Evolutionary conservation across 2,329 filamentous ascomycete species (phyloP).

Genomic region (Penicillium decumbens): DNA sequence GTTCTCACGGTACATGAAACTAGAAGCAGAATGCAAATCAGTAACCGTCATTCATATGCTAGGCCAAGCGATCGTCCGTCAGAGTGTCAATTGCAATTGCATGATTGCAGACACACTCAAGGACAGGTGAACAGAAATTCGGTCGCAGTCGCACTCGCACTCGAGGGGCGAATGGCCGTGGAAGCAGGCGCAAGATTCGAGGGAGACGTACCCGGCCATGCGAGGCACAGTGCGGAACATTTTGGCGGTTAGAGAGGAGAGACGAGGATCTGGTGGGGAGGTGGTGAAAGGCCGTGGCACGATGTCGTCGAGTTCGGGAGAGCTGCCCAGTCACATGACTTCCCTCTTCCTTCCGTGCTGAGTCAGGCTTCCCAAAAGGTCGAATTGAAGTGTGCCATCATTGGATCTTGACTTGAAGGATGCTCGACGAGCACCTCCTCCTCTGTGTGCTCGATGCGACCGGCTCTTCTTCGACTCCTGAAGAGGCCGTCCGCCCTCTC

Average conservation of each 20-base stretch:
- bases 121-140: slow-evolving; percentile 13
- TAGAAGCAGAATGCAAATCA: slow-evolving; percentile 24
- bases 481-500: slow-evolving; percentile 41
- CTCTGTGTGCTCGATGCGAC: slow-evolving; percentile 35
- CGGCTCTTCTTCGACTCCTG: slow-evolving; percentile 42
- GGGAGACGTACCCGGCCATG: slow-evolving; percentile 39
- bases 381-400: not conserved
- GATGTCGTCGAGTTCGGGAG: slow-evolving; percentile 27
- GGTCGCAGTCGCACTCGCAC: slow-evolving; percentile 19
- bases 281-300: slow-evolving; percentile 25
- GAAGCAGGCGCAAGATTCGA: not conserved
- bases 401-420: slow-evolving; percentile 16
- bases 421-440: slow-evolving; percentile 23
- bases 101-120: slow-evolving; percentile 14
- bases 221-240: slow-evolving; percentile 44
- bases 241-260: slow-evolving; percentile 30
- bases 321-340: slow-evolving; percentile 30
- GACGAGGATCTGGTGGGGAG: slow-evolving; percentile 22
- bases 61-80: not conserved
- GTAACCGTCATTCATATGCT: slow-evolving; percentile 3
- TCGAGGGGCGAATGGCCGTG: not conserved
- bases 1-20: slow-evolving; percentile 61
- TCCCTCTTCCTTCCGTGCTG: slow-evolving; percentile 28
- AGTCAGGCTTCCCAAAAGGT: slow-evolving; percentile 14
- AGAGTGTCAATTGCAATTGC: slow-evolving; percentile 12